Base-by-base conservation (phyloP, 2,329 filamentous ascomycete genomes). In the Pseudocercospora vitis region DNA sequence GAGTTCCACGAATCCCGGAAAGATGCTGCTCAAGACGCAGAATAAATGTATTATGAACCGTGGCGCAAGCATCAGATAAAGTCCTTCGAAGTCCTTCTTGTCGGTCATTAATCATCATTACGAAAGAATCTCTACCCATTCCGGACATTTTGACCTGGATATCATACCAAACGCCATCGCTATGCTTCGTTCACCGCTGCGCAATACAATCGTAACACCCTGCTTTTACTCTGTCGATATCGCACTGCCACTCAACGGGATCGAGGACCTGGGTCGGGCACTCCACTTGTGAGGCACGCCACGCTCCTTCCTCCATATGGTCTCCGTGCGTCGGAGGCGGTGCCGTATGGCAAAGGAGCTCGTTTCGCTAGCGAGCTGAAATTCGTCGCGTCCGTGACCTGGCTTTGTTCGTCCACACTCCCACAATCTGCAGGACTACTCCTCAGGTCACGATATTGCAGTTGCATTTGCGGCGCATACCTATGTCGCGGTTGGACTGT, bases 261-360 rank as follows among this genome's bases (percentile, higher is more conserved):
- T 18, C 24, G 24, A 28, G 42, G 42, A 29, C 42, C 42, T 3
- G 42, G 3, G 18, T 45, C 42, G 7, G 26, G 23, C 24, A 45
- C 29, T 11, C 29, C 46, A 37, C 46, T 48, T 24, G 46, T 48
- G 16, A 48, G 31, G 18, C 29, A 48, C 9, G 46, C 46, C 9
- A 48, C 46, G 23, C 46, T 48, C 26, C 46, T 48, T 24, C 46
- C 46, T 11, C 46, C 46, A 11, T 35, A 48, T 19, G 46, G 31
- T 48, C 18, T 48, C 9, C 46, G 46, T 12, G 46, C 46, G 12
- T 26, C 18, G 7, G 46, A 28, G 12, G 42, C 24, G 18, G 42
- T 31, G 11, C 24, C 18, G n/a, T 29, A 45, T 6, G n/a, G 18
- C 42, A 45, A 14, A 14, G 42, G 42, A 14, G 42, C 42, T 19